Conservation (phyloP, 1,139 yeast genomes). For the Hyphopichia buzzinii region DNA sequence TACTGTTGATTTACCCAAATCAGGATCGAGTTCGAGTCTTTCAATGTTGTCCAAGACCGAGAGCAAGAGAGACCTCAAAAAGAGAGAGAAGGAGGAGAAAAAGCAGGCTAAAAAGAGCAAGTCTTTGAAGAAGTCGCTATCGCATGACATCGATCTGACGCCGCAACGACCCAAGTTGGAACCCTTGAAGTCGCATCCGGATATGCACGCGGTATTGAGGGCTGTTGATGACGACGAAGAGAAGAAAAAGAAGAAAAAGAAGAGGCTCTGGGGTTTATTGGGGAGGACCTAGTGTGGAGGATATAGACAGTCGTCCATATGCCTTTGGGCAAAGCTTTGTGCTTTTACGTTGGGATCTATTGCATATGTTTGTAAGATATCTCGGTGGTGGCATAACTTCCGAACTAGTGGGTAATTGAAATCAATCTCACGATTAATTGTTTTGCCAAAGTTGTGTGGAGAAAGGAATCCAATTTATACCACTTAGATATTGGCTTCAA, state of each 20-base stretch:
- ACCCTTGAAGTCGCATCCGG: conserved; percentile 44
- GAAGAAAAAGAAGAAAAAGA: conserved; percentile 24
- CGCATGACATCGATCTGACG: conserved; percentile 25
- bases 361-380: no score
- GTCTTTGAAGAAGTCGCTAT: conserved; percentile 25
- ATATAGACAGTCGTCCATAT: no score
- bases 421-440: no score
- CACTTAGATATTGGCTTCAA: no score
- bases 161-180: conserved; percentile 32
- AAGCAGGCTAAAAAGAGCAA: conserved; percentile 13
- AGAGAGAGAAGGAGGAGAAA: conserved; percentile 5
- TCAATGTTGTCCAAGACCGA: not conserved
- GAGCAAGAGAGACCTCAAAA: not conserved
- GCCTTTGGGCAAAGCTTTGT: no score
- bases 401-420: no score
- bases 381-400: no score
- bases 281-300: no score
- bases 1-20: not conserved
- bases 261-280: conserved; percentile 42
- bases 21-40: not conserved
- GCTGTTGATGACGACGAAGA: conserved; percentile 9
- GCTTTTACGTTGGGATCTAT: no score
- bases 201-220: conserved; percentile 16
- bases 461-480: no score
- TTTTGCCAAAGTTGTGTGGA: no score